Evolutionary conservation across 768 basidiomycete species (phyloP).

Genomic region (Phaffia australis): DNA sequence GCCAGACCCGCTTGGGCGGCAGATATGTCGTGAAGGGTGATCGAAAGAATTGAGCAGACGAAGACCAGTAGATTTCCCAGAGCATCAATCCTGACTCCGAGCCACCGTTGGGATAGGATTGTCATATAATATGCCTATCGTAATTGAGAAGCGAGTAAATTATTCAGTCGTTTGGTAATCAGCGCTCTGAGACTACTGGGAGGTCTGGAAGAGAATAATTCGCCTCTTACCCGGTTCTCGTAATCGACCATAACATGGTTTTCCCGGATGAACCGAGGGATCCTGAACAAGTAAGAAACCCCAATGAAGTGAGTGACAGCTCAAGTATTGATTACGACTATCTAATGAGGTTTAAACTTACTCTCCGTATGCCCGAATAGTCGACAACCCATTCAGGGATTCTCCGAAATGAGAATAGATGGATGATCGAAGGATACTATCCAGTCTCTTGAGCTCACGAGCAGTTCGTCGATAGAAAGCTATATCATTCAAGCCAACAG

Average conservation of each 20-base stretch:
- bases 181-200: conserved; percentile 1
- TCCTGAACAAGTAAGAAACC: conserved; percentile 48
- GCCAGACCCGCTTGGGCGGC: conserved; percentile 70
- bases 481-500: conserved; percentile 31
- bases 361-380: conserved; percentile 61
- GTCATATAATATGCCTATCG: conserved; percentile 12
- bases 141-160: neutral
- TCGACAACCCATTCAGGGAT: conserved; percentile 66
- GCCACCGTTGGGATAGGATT: conserved; percentile 64
- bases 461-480: conserved; percentile 74
- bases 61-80: conserved; percentile 39
- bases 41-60: conserved; percentile 64
- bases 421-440: conserved; percentile 58
- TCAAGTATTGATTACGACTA: conserved; percentile 33
- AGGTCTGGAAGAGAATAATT: conserved; percentile 45
- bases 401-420: conserved; percentile 89
- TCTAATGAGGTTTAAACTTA: conserved; percentile 51
- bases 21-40: conserved; percentile 66
- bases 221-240: conserved; percentile 68
- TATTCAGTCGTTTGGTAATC: neutral
- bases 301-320: too few relatives aligned
- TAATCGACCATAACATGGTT: conserved; percentile 67
- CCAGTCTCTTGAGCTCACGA: conserved; percentile 60
- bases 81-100: conserved; percentile 46
- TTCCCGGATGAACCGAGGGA: conserved; percentile 58